A percentile compares a stretch with the other conserved stretches of the same genome.
Conservation (phyloP, 2,329 filamentous ascomycete genomes). For the Ophiostoma pallidulum region DNA sequence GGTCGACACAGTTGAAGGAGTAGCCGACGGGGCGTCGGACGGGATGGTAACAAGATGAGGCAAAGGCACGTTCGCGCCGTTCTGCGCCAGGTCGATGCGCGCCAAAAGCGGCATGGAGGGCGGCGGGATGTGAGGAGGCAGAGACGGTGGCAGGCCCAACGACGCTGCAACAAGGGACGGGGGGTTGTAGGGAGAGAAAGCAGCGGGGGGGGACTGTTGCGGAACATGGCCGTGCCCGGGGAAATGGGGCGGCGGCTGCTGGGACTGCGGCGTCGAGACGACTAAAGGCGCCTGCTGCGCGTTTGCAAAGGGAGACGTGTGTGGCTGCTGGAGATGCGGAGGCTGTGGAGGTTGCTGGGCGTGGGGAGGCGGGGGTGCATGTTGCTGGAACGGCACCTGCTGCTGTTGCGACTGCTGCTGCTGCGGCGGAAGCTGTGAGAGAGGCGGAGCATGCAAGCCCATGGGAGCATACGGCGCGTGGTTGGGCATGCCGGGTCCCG, state of each 20-base stretch:
- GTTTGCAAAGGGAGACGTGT: not conserved
- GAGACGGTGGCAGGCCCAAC: constrained; percentile 2
- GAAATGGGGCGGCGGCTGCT: constrained; percentile 19
- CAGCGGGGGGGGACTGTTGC: constrained; percentile 21
- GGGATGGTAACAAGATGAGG: not conserved
- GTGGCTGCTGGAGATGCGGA: constrained; percentile 24
- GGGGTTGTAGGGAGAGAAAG: constrained; percentile 25
- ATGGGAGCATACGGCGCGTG: constrained; percentile 7
- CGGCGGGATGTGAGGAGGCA: constrained; percentile 8
- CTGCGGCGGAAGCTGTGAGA: not conserved
- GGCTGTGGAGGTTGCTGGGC: constrained; percentile 38
- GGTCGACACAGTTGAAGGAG: constrained; percentile 43
- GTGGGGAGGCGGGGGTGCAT: constrained; percentile 24
- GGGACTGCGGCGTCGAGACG: constrained; percentile 48
- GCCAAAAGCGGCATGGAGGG: too few relatives aligned
- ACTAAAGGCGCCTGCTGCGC: constrained; percentile 23
- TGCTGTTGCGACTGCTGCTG: constrained; percentile 19
- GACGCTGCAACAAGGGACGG: constrained; percentile 21
- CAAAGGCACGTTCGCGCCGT: not conserved
- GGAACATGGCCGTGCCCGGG: not conserved
- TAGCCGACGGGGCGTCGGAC: constrained; percentile 34
- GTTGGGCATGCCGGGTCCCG: constrained; percentile 31
- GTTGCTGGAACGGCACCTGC: constrained; percentile 15
- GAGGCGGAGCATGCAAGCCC: constrained; percentile 4
- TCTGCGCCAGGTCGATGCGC: not conserved